Evolutionary conservation across 257 asterid genomes (phyloP).

Genomic region (Plectranthus barbatus): DNA sequence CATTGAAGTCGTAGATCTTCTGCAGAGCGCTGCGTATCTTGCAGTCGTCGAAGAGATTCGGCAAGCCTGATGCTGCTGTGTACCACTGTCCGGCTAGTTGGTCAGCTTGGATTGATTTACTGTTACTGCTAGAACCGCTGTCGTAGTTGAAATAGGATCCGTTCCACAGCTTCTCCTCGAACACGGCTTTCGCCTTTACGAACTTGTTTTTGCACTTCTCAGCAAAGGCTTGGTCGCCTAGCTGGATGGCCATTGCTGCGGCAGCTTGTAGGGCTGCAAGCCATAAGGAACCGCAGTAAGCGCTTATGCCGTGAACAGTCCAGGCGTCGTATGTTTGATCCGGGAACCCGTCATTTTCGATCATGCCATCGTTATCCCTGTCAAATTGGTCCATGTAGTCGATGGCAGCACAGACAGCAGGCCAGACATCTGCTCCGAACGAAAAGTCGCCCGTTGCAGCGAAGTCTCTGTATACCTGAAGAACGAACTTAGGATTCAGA

Average conservation of each 20-base stretch:
- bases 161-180: conserved; percentile 81
- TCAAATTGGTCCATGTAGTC: conserved; percentile 99
- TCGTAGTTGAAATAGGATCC: conserved; percentile 92
- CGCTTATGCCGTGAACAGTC: conserved; percentile 95
- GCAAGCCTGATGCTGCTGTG: conserved; percentile 86
- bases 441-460: conserved; percentile 85
- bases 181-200: conserved; percentile 52
- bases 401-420: conserved; percentile 87
- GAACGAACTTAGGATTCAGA: conserved; percentile 85
- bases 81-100: conserved; percentile 99
- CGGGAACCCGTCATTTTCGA: conserved; percentile 94
- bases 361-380: conserved; percentile 66
- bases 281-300: conserved; percentile 97
- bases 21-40: conserved; percentile 74
- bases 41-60: conserved; percentile 63
- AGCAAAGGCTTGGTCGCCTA: conserved; percentile 73
- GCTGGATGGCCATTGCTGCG: conserved; percentile 78
- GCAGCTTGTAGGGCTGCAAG: conserved; percentile 96
- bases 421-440: conserved; percentile 90
- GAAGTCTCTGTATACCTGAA: conserved; percentile 88
- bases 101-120: conserved; percentile 93
- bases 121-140: conserved; percentile 83
- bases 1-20: conserved; percentile 76
- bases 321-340: conserved; percentile 96
- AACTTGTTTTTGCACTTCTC: conserved; percentile 63